A percentile compares a stretch with the other conserved stretches of the same genome.
Conservation (phyloP, 306 rosid genomes). For the Sechiopsis laciniata region DNA sequence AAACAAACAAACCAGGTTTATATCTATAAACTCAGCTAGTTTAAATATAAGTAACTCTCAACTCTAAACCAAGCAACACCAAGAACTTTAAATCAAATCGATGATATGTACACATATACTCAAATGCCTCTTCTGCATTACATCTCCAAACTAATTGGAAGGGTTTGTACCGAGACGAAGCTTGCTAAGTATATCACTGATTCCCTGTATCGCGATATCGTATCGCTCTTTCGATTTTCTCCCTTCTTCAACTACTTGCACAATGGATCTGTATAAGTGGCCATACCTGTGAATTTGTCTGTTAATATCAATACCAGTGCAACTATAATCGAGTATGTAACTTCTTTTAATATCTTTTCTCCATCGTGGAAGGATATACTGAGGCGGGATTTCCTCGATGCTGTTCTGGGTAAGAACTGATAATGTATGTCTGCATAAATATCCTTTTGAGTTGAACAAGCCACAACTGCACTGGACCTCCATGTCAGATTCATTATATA, state of each 20-base stretch:
- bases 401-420: slow-evolving; percentile 53
- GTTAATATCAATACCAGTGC: slow-evolving; percentile 37
- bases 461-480: slow-evolving; percentile 64
- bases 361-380: slow-evolving; percentile 56
- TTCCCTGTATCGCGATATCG: slow-evolving; percentile 35
- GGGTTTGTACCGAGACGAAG: slow-evolving; percentile 37
- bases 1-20: too few relatives aligned
- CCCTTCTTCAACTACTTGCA: slow-evolving; percentile 68
- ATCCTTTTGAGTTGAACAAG: slow-evolving; percentile 57
- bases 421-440: slow-evolving; percentile 62
- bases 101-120: slow-evolving; percentile 4
- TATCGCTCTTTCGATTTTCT: slow-evolving; percentile 47
- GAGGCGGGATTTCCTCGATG: slow-evolving; percentile 55
- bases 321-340: slow-evolving; percentile 38
- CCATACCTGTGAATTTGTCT: slow-evolving; percentile 61
- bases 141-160: neutral
- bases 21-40: too few relatives aligned
- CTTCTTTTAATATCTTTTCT: slow-evolving; percentile 54
- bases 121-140: neutral
- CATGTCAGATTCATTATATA: slow-evolving; percentile 51
- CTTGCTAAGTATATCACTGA: slow-evolving; percentile 49
- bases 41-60: neutral
- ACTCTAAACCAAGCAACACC: neutral
- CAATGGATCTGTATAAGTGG: slow-evolving; percentile 47
- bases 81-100: neutral